phyloP scores from a whole-genome alignment of 805 yeast species.

The Ogataea degrootiae region DNA sequence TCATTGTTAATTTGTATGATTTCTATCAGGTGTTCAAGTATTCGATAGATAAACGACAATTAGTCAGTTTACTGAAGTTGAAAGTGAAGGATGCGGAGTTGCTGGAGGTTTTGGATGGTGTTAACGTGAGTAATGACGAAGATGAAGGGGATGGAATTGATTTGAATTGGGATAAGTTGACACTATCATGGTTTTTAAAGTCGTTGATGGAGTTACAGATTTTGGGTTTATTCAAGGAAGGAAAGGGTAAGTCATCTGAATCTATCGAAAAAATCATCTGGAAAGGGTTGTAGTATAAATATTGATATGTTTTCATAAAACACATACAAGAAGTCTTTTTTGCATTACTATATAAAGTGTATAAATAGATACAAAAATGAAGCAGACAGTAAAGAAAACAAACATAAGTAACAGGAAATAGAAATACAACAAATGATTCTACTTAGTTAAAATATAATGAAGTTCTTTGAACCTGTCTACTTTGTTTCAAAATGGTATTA shows the following conservation, averaged over 20 bases:
- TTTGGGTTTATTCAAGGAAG: constrained; percentile 65
- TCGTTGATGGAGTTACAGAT: constrained; percentile 64
- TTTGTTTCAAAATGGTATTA: not conserved
- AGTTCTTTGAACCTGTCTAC: constrained; percentile 12
- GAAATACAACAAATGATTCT: too few species aligned
- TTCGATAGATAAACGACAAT: constrained; percentile 13
- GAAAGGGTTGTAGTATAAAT: constrained; percentile 47
- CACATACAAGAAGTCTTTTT: not conserved
- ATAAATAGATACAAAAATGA: not conserved
- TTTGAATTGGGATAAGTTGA: constrained; percentile 54
- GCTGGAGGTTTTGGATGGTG: not conserved
- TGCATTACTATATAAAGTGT: not conserved
- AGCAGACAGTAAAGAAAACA: not conserved
- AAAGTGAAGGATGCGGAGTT: constrained; percentile 2
- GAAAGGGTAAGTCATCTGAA: constrained; percentile 51
- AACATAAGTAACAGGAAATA: too few species aligned
- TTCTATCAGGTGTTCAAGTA: constrained; percentile 35
- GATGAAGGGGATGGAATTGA: constrained; percentile 32
- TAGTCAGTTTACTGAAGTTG: constrained; percentile 12
- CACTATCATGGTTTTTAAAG: constrained; percentile 71
- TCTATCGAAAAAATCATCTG: constrained; percentile 65
- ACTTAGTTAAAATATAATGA: constrained; percentile 17
- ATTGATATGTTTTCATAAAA: constrained; percentile 3
- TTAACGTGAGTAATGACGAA: constrained; percentile 6
- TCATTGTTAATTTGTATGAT: constrained; percentile 36